Base-by-base conservation (phyloP, 768 basidiomycete species). In the Pulveroboletus sp. region DNA sequence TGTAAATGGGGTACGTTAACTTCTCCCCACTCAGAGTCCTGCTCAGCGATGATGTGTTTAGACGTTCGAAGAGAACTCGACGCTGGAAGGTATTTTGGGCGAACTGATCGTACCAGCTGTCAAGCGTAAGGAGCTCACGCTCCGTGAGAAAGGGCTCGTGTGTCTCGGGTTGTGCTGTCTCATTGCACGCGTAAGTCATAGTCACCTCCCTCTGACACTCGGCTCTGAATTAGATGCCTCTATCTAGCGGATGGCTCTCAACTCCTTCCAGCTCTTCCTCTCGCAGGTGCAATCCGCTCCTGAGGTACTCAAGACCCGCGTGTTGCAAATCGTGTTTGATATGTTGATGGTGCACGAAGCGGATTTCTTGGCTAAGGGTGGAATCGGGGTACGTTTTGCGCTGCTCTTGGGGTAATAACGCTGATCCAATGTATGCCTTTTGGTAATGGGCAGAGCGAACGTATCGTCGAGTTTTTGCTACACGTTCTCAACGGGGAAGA, bases 31-130 rank as follows among this genome's bases (percentile, higher is more conserved):
- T 36, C 15, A 8, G 18, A 27, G 27, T 2, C 6, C 8, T 9
- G 31, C 45, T 63, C 11, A 60, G 0, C 9, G 1, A 18, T 15
- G 24, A 5, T 4, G 5, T 11, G 1, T 32, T 24, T 47, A 79
- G 77, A 77, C 75, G 1, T 79, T 80, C 46, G 77, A 83, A 55
- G 84, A 86, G 51, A 85, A 86, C 61, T 81, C 84, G 7, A 83
- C 80, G 5, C 67, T 88, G 50, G 80, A 83, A 51, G 86, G 89
- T 26, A 67, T 76, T 18, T 63, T 82, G 66, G 74, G 89, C 9
- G 92, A 97, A 58, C 73, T 99, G 15, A 91, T 97, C 60, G 81
- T 96, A 30, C 95, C 95, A 3, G 82, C 90, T 5, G 89, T 97
- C 39, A 84, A 86, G 62, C 81, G 90, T 46, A 94, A 94, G 69